Evolutionary conservation across 371 early-diverging fungal species (phyloP).

Genomic region (Dichotomocladium elegans): DNA sequence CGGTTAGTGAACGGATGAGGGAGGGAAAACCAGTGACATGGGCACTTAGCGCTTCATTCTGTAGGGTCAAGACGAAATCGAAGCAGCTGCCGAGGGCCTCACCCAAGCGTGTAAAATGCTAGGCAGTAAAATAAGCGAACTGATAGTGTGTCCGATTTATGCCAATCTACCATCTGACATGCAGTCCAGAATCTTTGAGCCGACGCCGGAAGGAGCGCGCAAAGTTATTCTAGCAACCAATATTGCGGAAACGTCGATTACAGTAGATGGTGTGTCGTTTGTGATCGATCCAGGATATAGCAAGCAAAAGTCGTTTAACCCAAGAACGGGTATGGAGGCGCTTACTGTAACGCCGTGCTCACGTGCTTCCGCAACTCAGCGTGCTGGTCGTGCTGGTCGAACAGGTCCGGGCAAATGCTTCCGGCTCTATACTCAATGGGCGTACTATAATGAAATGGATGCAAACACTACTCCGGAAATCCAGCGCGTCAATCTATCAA

Average conservation of each 20-base stretch:
- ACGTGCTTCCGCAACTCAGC: constrained; percentile 95
- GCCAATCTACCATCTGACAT: constrained; percentile 90
- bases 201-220: constrained; percentile 90
- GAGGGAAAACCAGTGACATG: background rate
- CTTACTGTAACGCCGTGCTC: constrained; percentile 92
- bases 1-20: constrained; percentile 49
- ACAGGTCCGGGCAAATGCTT: constrained; percentile 98
- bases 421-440: constrained; percentile 95
- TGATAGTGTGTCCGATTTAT: constrained; percentile 95
- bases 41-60: background rate
- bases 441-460: constrained; percentile 92
- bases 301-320: constrained; percentile 94
- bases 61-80: constrained; percentile 98
- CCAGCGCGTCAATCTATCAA: constrained; percentile 89
- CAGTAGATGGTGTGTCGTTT: constrained; percentile 88
- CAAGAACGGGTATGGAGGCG: constrained; percentile 94
- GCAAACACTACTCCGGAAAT: constrained; percentile 96
- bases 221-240: constrained; percentile 99
- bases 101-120: constrained; percentile 75
- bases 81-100: constrained; percentile 83
- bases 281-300: constrained; percentile 93
- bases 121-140: constrained; percentile 87
- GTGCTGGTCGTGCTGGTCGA: constrained; percentile 98
- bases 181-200: constrained; percentile 95
- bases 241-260: constrained; percentile 99